These are phyloP conservation scores for Oryza australiensis DNA, from an alignment of 176 grass and related monocot genomes.

Conservation along the genomic window DNA sequence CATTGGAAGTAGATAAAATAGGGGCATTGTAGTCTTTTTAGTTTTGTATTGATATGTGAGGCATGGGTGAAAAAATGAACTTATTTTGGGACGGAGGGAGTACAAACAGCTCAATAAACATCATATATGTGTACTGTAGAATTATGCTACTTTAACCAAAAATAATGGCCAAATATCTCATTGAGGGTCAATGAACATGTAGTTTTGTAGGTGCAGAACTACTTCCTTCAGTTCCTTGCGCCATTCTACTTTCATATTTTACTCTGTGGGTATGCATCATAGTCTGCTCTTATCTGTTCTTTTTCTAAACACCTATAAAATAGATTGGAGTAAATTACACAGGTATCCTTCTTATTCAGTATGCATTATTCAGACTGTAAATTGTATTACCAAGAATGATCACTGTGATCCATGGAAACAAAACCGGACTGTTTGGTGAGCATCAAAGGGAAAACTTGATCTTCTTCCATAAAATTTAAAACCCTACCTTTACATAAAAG, in stretches of 20 bases:
- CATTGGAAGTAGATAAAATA: no score
- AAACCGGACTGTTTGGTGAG: not conserved
- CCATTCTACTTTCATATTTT: conserved; percentile 1
- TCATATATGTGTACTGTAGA: not conserved
- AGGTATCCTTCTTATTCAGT: not conserved
- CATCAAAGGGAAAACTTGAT: not conserved
- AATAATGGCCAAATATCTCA: not conserved
- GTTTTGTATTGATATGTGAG: no score
- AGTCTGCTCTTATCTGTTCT: not conserved
- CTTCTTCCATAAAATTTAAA: not conserved
- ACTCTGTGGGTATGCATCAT: conserved; percentile 11
- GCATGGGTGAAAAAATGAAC: no score
- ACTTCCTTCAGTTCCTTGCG: not conserved
- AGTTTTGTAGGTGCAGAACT: conserved; percentile 9
- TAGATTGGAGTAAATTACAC: not conserved
- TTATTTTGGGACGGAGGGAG: no score
- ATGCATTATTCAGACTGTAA: conserved; percentile 25
- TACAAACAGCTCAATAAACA: not conserved
- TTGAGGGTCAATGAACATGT: conserved; percentile 21
- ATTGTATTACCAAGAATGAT: not conserved
- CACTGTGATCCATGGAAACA: not conserved
- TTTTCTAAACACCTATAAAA: conserved; percentile 11
- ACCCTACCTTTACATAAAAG: not conserved
- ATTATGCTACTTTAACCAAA: conserved; percentile 20
- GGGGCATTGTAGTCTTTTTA: no score